Percentiles rank a stretch among this genome's conserved stretches.
These are phyloP conservation scores for Spongispora temasekensis DNA, from an alignment of 1,284 basidiomycete genomes.

Conservation along the genomic window DNA sequence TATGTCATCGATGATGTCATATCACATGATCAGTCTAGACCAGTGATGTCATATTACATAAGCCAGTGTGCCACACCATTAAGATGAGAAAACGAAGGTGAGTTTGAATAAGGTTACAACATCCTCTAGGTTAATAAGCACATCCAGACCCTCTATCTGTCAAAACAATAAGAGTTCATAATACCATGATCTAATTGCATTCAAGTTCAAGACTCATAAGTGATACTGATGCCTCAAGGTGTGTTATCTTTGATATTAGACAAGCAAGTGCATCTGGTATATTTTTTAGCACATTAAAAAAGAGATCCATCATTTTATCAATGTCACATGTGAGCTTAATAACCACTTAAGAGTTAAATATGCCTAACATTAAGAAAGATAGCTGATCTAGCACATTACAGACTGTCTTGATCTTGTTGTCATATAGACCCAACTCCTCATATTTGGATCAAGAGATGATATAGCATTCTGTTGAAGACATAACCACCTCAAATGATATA, in stretches of 20 bases:
- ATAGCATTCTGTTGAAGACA: conserved; percentile 92
- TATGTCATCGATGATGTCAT: too few relatives aligned
- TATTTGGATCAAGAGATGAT: conserved; percentile 66
- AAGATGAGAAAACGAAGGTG: too few relatives aligned
- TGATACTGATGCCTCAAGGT: conserved; percentile 59
- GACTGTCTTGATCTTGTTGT: conserved; percentile 86
- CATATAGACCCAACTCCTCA: conserved; percentile 94
- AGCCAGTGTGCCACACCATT: too few relatives aligned
- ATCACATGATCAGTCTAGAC: too few relatives aligned
- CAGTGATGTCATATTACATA: too few relatives aligned
- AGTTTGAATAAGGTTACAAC: too few relatives aligned
- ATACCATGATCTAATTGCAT: conserved; percentile 87
- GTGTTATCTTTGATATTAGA: conserved; percentile 78
- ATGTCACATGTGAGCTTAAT: conserved; percentile 4
- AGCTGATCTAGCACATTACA: conserved; percentile 67
- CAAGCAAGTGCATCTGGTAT: conserved; percentile 65
- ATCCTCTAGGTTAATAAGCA: conserved; percentile 80
- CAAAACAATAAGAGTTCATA: conserved; percentile 36
- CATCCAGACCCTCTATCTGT: conserved; percentile 89
- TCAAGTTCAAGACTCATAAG: conserved; percentile 90
- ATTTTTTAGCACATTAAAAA: conserved; percentile 87
- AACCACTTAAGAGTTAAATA: neutral
- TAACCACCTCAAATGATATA: conserved; percentile 67
- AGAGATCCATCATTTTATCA: conserved; percentile 82
- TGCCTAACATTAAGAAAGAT: conserved; percentile 62